A percentile compares a stretch with the other conserved stretches of the same genome.
phyloP scores from a whole-genome alignment of 805 yeast species.

The Ogataea minuta region DNA sequence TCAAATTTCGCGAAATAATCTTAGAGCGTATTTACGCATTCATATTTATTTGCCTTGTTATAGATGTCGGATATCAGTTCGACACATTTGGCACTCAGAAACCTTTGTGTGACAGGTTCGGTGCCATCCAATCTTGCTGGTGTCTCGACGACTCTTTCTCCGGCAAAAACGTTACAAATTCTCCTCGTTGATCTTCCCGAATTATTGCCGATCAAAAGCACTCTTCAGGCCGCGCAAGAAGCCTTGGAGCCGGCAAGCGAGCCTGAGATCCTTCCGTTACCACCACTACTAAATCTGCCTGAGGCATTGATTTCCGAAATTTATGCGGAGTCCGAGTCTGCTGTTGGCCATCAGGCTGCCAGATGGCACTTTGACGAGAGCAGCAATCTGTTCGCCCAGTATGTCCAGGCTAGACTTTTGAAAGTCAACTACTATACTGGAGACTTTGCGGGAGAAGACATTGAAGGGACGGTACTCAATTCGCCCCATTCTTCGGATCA shows the following conservation, averaged over 20 bases:
- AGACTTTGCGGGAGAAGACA: slow-evolving; percentile 1
- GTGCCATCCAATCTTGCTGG: slow-evolving; percentile 14
- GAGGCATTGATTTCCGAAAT: not conserved
- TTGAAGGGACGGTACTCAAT: slow-evolving; percentile 3
- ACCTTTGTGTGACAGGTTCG: slow-evolving; percentile 11
- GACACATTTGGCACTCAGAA: slow-evolving; percentile 4
- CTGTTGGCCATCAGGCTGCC: not conserved
- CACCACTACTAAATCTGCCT: not conserved
- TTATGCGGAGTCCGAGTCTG: not conserved
- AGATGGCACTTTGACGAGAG: slow-evolving; percentile 9
- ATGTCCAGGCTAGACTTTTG: slow-evolving; percentile 24
- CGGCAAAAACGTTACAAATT: not conserved
- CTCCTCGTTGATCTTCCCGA: slow-evolving; percentile 13
- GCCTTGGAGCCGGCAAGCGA: not conserved
- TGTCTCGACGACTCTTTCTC: not conserved
- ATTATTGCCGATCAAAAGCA: not conserved
- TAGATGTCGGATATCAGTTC: not conserved
- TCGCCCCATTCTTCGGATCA: slow-evolving; percentile 1
- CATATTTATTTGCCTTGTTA: not conserved
- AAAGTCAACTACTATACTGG: slow-evolving; percentile 18
- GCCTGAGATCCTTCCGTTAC: not conserved
- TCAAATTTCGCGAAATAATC: no score
- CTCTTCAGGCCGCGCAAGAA: slow-evolving; percentile 1
- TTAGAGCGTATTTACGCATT: no score
- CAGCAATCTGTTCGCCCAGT: slow-evolving; percentile 13